Evolutionary conservation across 2,329 filamentous ascomycete genomes (phyloP), one percentile per base, ranked within the genome.

Genomic region (Trichoderma simmonsii): DNA sequence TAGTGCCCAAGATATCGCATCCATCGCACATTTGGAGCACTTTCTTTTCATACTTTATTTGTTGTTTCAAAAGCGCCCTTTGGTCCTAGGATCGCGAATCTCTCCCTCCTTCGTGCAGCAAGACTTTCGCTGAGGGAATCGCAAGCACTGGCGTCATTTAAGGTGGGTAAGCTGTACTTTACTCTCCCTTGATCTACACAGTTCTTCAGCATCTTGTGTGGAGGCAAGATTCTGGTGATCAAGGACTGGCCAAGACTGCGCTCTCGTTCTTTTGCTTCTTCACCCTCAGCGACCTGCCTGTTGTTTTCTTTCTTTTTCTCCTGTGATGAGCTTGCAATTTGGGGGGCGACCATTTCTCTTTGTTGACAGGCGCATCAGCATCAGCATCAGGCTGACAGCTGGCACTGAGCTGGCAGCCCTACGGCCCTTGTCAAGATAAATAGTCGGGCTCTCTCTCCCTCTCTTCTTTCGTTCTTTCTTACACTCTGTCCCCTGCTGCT

Each of bases 371-470:
- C 57, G 66, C 66, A 48, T 43, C 24, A n/a, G 56, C 28, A 32
- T 59, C 36, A 11, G 43, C 43, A 69, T 70, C 67, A 70, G 67
- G 57, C 67, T 70, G 67, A 54, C 57, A 70, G 57, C 57, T 61
- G 57, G 57, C 28, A 15, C 56, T 59, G 26, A 26, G 32, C 32
- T 34, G 57, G 36, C 32, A 51, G 63, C 43, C 26, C 66, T 69
- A 12, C 56, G 21, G 66, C 57, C 39, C 57, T 62, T 43, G 51
- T 61, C 57, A 24, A 54, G 57, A 62, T 70, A 61, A 34, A 30
- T 28, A 43, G n/a, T 59, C 36, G 24, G 26, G 64, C 32, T 24
- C 15, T n/a, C 30, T 24, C 57, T 65, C 18, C 8, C 63, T 54
- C 12, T 24, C 32, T 54, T 54, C 26, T 51, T 34, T 21, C 15